phyloP scores from a whole-genome alignment of 2,329 filamentous ascomycete species.

The Cladosporium austrohemisphaericum region DNA sequence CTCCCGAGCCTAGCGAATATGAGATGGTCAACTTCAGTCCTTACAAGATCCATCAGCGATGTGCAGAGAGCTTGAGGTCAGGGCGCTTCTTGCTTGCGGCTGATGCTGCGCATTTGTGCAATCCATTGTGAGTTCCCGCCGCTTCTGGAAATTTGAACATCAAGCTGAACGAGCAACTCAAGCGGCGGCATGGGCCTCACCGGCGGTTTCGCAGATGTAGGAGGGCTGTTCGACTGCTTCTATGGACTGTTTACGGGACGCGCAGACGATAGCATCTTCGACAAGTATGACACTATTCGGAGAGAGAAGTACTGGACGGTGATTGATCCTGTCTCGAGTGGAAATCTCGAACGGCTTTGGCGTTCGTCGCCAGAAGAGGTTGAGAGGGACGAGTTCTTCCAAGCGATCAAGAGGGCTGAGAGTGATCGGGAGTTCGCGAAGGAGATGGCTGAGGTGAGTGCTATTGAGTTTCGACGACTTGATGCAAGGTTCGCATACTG shows the following conservation, averaged over 20 bases:
- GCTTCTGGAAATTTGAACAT: background rate
- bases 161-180: background rate
- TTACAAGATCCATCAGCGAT: conserved; percentile 41
- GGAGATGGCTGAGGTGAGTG: conserved; percentile 12
- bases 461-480: background rate
- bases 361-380: conserved; percentile 16
- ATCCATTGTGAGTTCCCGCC: conserved; percentile 22
- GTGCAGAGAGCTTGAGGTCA: conserved; percentile 32
- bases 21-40: conserved; percentile 37
- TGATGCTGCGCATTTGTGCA: conserved; percentile 39
- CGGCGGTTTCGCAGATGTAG: conserved; percentile 26
- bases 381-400: conserved; percentile 24
- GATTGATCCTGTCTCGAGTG: conserved; percentile 32
- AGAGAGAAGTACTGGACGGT: conserved; percentile 34
- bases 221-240: conserved; percentile 25
- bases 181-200: conserved; percentile 27
- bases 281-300: conserved; percentile 35
- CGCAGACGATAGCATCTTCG: conserved; percentile 30
- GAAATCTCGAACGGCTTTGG: conserved; percentile 23
- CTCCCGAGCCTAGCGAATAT: conserved; percentile 28
- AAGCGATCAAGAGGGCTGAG: conserved; percentile 20
- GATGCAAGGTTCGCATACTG: background rate
- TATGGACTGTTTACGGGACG: conserved; percentile 23
- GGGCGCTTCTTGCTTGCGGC: conserved; percentile 36
- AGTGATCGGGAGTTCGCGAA: conserved; percentile 20